Evolutionary conservation across 2,329 filamentous ascomycete genomes (phyloP).

Genomic region (Colletotrichum neosansevieriae): DNA sequence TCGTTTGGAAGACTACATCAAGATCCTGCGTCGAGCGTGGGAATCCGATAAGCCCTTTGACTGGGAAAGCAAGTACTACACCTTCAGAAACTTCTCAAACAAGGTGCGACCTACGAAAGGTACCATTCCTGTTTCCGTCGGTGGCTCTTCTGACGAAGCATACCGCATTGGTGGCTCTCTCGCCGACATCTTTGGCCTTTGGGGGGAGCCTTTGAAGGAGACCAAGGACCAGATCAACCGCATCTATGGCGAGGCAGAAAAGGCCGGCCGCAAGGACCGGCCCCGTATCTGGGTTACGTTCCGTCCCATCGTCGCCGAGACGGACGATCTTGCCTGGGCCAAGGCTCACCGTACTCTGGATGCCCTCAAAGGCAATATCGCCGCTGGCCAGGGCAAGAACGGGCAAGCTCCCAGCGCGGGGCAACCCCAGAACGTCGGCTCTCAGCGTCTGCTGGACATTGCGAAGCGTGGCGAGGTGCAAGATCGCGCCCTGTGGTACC

Average conservation of each 20-base stretch:
- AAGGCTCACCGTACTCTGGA: constrained; percentile 70
- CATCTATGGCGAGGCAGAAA: constrained; percentile 69
- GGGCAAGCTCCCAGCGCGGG: constrained; percentile 44
- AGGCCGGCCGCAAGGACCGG: constrained; percentile 65
- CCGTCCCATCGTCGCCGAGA: constrained; percentile 71
- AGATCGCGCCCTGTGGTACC: constrained; percentile 73
- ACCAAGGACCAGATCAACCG: constrained; percentile 72
- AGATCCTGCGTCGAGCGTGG: constrained; percentile 70
- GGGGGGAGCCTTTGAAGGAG: constrained; percentile 73
- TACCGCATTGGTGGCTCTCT: constrained; percentile 70
- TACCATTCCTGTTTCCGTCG: constrained; percentile 68
- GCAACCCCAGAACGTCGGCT: constrained; percentile 69
- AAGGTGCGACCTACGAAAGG: constrained; percentile 65
- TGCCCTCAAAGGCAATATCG: constrained; percentile 58
- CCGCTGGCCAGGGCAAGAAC: constrained; percentile 49
- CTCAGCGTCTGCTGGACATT: constrained; percentile 69
- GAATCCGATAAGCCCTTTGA: constrained; percentile 68
- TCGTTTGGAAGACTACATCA: constrained; percentile 71
- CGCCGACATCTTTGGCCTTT: constrained; percentile 73
- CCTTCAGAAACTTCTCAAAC: constrained; percentile 70
- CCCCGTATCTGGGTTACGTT: constrained; percentile 75
- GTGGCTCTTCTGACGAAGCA: constrained; percentile 69
- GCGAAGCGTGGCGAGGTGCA: constrained; percentile 68
- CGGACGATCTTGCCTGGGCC: constrained; percentile 71
- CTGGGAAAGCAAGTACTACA: constrained; percentile 71